phyloP scores from a whole-genome alignment of 1,139 yeast species.

The Hyphopichia fennica region DNA sequence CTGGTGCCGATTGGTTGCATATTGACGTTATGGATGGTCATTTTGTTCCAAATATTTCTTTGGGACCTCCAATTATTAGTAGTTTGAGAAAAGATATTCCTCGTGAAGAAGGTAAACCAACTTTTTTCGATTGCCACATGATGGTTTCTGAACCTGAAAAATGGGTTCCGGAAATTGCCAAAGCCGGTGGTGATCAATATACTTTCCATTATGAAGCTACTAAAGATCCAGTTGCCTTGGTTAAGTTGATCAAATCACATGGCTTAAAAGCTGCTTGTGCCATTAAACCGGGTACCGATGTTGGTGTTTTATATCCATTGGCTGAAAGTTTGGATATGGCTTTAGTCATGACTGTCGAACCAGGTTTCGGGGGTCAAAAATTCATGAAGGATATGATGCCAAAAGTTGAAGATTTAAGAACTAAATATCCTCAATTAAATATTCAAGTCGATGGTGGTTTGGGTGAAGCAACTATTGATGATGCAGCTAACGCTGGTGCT shows the following conservation, averaged over 20 bases:
- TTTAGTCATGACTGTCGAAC: conserved; percentile 96
- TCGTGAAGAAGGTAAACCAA: conserved; percentile 38
- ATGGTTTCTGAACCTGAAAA: conserved; percentile 94
- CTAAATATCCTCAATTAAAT: conserved; percentile 71
- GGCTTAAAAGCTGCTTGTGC: conserved; percentile 98
- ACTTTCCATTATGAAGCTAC: conserved; percentile 97
- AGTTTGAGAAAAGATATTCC: conserved; percentile 81
- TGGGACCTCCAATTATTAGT: conserved; percentile 88
- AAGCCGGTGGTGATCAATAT: conserved; percentile 94
- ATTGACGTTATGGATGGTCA: conserved; percentile 99
- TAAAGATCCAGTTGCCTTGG: conserved; percentile 71
- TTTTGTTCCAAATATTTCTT: conserved; percentile 93
- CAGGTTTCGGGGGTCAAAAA: conserved; percentile 98
- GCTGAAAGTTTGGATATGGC: conserved; percentile 88
- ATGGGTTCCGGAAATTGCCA: conserved; percentile 93
- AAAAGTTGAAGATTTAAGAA: conserved; percentile 77
- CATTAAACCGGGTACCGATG: conserved; percentile 90
- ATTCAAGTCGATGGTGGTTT: conserved; percentile 98
- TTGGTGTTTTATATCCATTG: conserved; percentile 75
- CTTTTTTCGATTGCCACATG: conserved; percentile 98
- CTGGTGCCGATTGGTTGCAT: conserved; percentile 93
- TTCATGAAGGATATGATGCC: conserved; percentile 97
- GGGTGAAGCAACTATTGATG: conserved; percentile 77
- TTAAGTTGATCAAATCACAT: conserved; percentile 67
- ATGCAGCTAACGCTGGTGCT: conserved; percentile 94